Evolutionary conservation across 1,284 basidiomycete genomes (phyloP).

Genomic region (Apiotrichum montevideense): DNA sequence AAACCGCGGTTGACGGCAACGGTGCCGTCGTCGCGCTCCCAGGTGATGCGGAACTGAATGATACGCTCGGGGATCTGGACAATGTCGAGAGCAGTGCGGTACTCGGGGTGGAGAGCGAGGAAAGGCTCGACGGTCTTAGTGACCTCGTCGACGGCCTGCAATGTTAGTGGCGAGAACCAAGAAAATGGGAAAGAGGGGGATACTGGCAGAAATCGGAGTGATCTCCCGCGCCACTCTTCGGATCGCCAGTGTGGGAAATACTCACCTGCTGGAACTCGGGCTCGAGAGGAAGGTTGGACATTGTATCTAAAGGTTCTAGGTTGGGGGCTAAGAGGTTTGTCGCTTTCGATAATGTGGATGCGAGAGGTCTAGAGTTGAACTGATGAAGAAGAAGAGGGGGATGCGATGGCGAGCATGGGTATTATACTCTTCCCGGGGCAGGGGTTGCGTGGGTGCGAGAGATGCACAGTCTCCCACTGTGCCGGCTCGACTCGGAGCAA

Average conservation of each 20-base stretch:
- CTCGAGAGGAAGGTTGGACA: slow-evolving; percentile 50
- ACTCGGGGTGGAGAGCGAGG: slow-evolving; percentile 63
- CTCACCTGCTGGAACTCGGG: slow-evolving; percentile 56
- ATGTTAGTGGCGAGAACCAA: neutral
- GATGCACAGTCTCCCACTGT: no score
- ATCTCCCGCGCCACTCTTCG: no score
- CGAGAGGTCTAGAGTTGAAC: no score
- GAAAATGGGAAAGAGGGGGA: no score
- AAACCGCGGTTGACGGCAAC: slow-evolving; percentile 69
- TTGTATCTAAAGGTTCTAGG: slow-evolving; percentile 14
- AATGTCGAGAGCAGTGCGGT: slow-evolving; percentile 65
- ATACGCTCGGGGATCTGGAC: slow-evolving; percentile 66
- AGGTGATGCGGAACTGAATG: slow-evolving; percentile 70
- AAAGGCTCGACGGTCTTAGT: slow-evolving; percentile 60
- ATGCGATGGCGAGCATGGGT: neutral
- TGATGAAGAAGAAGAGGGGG: slow-evolving; percentile 1
- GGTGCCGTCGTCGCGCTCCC: slow-evolving; percentile 67
- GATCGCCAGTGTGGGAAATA: neutral
- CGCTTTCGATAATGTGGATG: neutral
- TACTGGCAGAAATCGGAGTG: no score
- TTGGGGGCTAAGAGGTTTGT: neutral
- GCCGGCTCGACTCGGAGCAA: slow-evolving; percentile 1
- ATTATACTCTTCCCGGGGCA: slow-evolving; percentile 1
- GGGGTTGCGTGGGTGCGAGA: no score
- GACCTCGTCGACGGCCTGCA: slow-evolving; percentile 59